phyloP scores from a whole-genome alignment of 2,329 filamentous ascomycete genomes.

The Fusarium gaditjirri region DNA sequence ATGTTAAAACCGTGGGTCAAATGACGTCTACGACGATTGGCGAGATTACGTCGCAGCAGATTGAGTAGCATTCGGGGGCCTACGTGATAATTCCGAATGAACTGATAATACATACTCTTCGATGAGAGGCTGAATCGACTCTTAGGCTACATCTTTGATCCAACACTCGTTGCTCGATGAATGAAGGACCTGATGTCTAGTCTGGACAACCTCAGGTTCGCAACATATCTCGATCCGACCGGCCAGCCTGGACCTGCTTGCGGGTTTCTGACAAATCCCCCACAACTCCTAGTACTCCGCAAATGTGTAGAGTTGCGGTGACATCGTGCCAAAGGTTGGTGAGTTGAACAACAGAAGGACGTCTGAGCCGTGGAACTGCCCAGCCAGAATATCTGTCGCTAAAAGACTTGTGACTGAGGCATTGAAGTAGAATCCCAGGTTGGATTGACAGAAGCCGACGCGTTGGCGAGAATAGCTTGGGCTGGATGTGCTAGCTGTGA shows the following conservation, averaged over 20 bases:
- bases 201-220: slow-evolving; percentile 13
- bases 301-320: slow-evolving; percentile 40
- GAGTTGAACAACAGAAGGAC: slow-evolving; percentile 39
- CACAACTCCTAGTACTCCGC: slow-evolving; percentile 37
- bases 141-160: slow-evolving; percentile 35
- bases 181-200: slow-evolving; percentile 10
- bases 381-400: slow-evolving; percentile 35
- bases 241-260: slow-evolving; percentile 42
- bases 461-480: slow-evolving; percentile 40
- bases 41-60: neutral
- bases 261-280: slow-evolving; percentile 42
- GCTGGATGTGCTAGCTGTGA: slow-evolving; percentile 27
- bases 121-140: slow-evolving; percentile 27
- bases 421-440: slow-evolving; percentile 46
- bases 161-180: slow-evolving; percentile 30
- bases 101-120: slow-evolving; percentile 16
- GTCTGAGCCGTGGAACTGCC: slow-evolving; percentile 44
- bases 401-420: slow-evolving; percentile 37
- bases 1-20: slow-evolving; percentile 9
- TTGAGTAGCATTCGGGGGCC: neutral
- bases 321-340: slow-evolving; percentile 26
- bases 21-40: slow-evolving; percentile 24
- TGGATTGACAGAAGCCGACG: slow-evolving; percentile 32
- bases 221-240: slow-evolving; percentile 37
- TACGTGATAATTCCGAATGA: neutral